These are phyloP conservation scores for Penicillium sp. DNA, from an alignment of 2,329 filamentous ascomycete genomes.

Conservation along the genomic window DNA sequence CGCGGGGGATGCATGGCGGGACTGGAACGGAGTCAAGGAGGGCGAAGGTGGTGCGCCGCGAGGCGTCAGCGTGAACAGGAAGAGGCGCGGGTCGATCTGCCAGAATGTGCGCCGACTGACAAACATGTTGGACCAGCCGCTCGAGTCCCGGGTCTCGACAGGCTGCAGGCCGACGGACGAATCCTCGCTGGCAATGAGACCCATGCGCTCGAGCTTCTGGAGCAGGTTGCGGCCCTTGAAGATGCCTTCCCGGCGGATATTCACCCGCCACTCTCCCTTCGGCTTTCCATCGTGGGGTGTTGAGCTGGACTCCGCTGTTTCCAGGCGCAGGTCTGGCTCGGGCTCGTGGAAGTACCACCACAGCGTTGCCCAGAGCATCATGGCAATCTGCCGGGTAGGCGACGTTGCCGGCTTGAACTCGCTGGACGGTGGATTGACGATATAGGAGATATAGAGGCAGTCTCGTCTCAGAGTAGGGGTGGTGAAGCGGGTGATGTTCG, in stretches of 20 bases:
- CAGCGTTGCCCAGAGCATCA: constrained; percentile 93
- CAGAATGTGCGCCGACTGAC: constrained; percentile 79
- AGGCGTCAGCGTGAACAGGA: constrained; percentile 79
- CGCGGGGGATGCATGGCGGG: constrained; percentile 52
- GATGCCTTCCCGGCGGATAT: constrained; percentile 82
- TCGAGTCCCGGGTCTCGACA: constrained; percentile 58
- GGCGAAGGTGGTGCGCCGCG: constrained; percentile 50
- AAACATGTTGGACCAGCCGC: constrained; percentile 77
- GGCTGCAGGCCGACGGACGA: constrained; percentile 66
- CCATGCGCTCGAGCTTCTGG: constrained; percentile 91
- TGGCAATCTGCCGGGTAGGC: constrained; percentile 83
- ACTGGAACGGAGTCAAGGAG: constrained; percentile 50
- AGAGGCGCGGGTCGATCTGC: constrained; percentile 84
- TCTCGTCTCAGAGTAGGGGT: constrained; percentile 74
- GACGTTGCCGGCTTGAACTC: constrained; percentile 79
- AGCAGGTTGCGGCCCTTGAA: constrained; percentile 78
- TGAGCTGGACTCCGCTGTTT: constrained; percentile 59
- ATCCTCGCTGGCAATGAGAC: constrained; percentile 72
- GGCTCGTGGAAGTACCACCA: constrained; percentile 98
- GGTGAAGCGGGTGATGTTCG: constrained; percentile 56
- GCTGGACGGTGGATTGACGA: constrained; percentile 74
- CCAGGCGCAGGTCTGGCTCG: constrained; percentile 63
- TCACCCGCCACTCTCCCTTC: constrained; percentile 80
- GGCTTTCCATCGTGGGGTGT: constrained; percentile 71
- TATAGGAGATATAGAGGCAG: constrained; percentile 84